A percentile compares a stretch with the other conserved stretches of the same genome.
Conservation (phyloP, 352 stramenopile species). For the Sclerospora graminicola region DNA sequence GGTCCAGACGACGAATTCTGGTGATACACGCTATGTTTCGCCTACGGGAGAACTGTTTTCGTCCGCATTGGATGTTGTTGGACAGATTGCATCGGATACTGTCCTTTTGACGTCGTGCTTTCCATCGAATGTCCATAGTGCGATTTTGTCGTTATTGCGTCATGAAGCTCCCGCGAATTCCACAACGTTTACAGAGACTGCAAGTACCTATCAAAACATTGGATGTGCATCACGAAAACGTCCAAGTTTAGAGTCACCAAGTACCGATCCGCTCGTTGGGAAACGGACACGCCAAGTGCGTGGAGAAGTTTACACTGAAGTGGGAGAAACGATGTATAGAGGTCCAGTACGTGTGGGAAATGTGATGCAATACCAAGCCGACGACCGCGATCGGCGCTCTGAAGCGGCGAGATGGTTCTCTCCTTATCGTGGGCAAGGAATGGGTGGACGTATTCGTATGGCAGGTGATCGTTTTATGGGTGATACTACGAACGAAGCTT, state of each 20-base stretch:
- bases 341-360: slow-evolving; percentile 3
- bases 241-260: slow-evolving; percentile 16
- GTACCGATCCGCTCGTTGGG: slow-evolving; percentile 8
- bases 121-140: slow-evolving; percentile 56
- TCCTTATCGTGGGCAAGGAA: slow-evolving; percentile 16
- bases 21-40: slow-evolving; percentile 21
- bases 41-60: slow-evolving; percentile 34
- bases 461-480: slow-evolving; percentile 9
- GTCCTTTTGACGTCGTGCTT: slow-evolving; percentile 57
- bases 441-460: slow-evolving; percentile 16
- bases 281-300: slow-evolving; percentile 21
- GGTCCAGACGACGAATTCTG: slow-evolving; percentile 28
- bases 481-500: slow-evolving; percentile 8
- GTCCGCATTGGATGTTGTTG: slow-evolving; percentile 58
- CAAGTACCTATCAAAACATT: slow-evolving; percentile 7
- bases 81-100: slow-evolving; percentile 56
- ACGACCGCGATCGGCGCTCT: slow-evolving; percentile 9
- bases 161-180: slow-evolving; percentile 12
- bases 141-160: slow-evolving; percentile 56
- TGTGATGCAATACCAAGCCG: slow-evolving; percentile 4
- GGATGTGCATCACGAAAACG: slow-evolving; percentile 15
- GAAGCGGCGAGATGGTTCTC: slow-evolving; percentile 10
- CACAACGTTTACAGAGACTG: slow-evolving; percentile 2
- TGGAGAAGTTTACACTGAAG: slow-evolving; percentile 10
- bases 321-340: slow-evolving; percentile 1